These are phyloP conservation scores for Globisporangium cederbergense DNA, from an alignment of 352 stramenopile species.

Conservation along the genomic window DNA sequence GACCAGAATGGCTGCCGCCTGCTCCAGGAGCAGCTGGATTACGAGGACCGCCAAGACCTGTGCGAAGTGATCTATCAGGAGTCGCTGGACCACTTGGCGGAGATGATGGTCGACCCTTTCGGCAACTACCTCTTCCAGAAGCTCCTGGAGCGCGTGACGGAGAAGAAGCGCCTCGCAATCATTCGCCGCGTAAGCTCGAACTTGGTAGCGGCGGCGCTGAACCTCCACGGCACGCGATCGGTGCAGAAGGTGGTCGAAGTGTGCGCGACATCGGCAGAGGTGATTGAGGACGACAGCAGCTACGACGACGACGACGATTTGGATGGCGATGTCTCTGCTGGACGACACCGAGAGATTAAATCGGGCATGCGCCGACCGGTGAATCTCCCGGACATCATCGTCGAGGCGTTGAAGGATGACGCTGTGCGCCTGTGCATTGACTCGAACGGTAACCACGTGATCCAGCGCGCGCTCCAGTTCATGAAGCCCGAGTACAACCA, in stretches of 20 bases:
- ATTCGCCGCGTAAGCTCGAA: conserved; percentile 91
- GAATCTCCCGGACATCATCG: conserved; percentile 90
- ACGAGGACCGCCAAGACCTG: conserved; percentile 87
- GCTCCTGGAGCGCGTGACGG: conserved; percentile 93
- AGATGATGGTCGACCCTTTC: conserved; percentile 99
- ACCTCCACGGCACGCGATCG: conserved; percentile 96
- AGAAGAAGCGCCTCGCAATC: conserved; percentile 90
- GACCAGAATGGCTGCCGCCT: conserved; percentile 97
- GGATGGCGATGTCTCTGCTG: conserved; percentile 19
- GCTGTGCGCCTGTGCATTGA: conserved; percentile 96
- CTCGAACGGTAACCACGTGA: conserved; percentile 98
- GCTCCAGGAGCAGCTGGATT: conserved; percentile 96
- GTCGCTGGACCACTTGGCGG: conserved; percentile 93
- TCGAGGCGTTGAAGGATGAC: conserved; percentile 91
- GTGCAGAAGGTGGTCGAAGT: conserved; percentile 99
- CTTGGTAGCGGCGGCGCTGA: conserved; percentile 95
- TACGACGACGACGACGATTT: conserved; percentile 30
- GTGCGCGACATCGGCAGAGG: conserved; percentile 77
- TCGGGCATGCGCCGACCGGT: conserved; percentile 20
- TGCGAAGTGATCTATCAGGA: conserved; percentile 96
- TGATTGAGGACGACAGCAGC: conserved; percentile 47
- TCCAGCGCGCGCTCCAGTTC: conserved; percentile 95
- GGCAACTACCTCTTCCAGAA: conserved; percentile 99
- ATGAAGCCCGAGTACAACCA: conserved; percentile 93
- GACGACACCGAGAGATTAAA: conserved; percentile 14